Evolutionary conservation across 208 protist species (phyloP).

Genomic region (Leishmania martiniquensis): DNA sequence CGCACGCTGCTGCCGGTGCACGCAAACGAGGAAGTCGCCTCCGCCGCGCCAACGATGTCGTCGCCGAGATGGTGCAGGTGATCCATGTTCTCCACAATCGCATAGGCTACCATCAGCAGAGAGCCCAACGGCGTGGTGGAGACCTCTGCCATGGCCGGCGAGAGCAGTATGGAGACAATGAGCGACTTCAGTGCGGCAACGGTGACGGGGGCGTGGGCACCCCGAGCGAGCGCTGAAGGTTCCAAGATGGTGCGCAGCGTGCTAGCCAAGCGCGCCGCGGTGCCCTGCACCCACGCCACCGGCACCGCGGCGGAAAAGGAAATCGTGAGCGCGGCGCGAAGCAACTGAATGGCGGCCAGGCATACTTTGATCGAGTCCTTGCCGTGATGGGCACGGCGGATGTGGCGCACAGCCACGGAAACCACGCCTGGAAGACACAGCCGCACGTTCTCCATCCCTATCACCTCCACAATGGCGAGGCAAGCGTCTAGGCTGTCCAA

Average conservation of each 20-base stretch:
- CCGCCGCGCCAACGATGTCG: neutral
- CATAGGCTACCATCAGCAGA: slow-evolving; percentile 39
- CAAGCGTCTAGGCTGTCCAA: slow-evolving; percentile 65
- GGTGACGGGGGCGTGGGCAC: slow-evolving; percentile 19
- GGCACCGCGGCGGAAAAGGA: slow-evolving; percentile 28
- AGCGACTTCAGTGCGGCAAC: slow-evolving; percentile 33
- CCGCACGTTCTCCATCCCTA: slow-evolving; percentile 60
- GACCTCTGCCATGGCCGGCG: slow-evolving; percentile 27
- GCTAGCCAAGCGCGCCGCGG: slow-evolving; percentile 33
- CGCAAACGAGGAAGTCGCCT: neutral
- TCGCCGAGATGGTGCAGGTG: slow-evolving; percentile 34
- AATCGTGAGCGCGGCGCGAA: slow-evolving; percentile 32
- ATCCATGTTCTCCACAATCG: slow-evolving; percentile 43
- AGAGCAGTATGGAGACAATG: slow-evolving; percentile 34
- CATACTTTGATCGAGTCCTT: slow-evolving; percentile 72
- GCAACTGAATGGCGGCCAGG: slow-evolving; percentile 52
- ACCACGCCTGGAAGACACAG: slow-evolving; percentile 79
- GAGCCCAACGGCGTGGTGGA: slow-evolving; percentile 19
- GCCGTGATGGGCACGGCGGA: slow-evolving; percentile 62
- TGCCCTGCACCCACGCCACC: slow-evolving; percentile 33
- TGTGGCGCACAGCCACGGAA: slow-evolving; percentile 71
- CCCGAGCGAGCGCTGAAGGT: slow-evolving; percentile 28
- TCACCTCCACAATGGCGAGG: slow-evolving; percentile 50
- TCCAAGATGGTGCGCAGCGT: slow-evolving; percentile 36
- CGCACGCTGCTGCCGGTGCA: neutral